Evolutionary conservation across 345 rosid genomes (phyloP).

Genomic region (thale cress (Arabidopsis thaliana)): DNA sequence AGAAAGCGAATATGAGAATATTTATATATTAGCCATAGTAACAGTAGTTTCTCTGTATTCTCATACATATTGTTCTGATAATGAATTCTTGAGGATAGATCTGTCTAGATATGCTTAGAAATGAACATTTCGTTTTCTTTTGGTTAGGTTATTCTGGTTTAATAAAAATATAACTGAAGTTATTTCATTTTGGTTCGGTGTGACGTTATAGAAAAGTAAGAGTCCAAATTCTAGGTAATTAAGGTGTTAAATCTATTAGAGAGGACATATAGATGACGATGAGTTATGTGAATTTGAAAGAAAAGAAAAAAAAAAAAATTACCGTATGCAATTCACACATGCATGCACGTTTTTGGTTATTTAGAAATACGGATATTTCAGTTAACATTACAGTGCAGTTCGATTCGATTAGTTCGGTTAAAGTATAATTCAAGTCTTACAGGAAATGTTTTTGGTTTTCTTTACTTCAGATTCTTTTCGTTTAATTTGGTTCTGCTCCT

Average conservation of each 20-base stretch:
- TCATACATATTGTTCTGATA: conserved; percentile 15
- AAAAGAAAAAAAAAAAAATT: not conserved
- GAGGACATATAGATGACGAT: not conserved
- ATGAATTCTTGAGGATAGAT: not conserved
- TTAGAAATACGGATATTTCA: not conserved
- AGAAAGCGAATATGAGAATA: conserved; percentile 29
- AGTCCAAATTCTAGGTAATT: not conserved
- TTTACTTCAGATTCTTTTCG: not conserved
- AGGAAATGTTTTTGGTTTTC: not conserved
- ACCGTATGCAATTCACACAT: not conserved
- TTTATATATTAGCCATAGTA: conserved; percentile 3
- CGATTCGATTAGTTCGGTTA: not conserved
- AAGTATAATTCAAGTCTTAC: not conserved
- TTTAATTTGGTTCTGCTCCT: too few species aligned
- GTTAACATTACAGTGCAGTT: not conserved
- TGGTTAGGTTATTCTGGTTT: not conserved
- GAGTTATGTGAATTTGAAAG: not conserved
- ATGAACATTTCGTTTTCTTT: not conserved
- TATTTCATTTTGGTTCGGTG: not conserved
- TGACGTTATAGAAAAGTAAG: not conserved
- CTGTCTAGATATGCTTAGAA: conserved; percentile 8
- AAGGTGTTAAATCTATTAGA: not conserved
- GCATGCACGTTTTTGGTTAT: not conserved
- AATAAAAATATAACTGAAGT: not conserved
- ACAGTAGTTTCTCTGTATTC: conserved; percentile 28